A percentile compares a stretch with the other conserved stretches of the same genome.
Evolutionary conservation across 805 yeast genomes (phyloP).

Genomic region (Spathaspora boniae): DNA sequence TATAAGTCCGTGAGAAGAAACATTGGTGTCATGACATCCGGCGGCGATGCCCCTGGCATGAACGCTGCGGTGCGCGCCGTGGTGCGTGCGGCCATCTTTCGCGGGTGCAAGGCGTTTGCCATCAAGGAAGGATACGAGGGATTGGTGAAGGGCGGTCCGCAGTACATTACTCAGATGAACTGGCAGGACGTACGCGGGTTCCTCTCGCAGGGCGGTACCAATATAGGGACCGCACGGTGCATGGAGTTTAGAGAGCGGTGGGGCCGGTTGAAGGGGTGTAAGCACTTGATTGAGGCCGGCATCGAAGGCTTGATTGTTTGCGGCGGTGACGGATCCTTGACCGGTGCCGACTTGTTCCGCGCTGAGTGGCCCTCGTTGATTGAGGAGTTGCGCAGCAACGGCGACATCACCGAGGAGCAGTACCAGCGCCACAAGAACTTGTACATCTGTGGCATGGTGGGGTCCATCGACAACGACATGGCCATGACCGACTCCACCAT

Average conservation of each 20-base stretch:
- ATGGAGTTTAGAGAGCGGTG: constrained; percentile 77
- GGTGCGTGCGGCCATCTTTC: constrained; percentile 83
- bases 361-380: constrained; percentile 91
- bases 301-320: constrained; percentile 94
- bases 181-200: constrained; percentile 97
- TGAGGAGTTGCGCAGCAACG: constrained; percentile 58
- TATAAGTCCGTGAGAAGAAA: constrained; percentile 31
- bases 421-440: constrained; percentile 62
- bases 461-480: constrained; percentile 98
- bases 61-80: constrained; percentile 94
- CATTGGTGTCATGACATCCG: constrained; percentile 96
- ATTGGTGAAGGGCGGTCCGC: constrained; percentile 78
- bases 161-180: constrained; percentile 65
- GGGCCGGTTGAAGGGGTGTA: constrained; percentile 82
- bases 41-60: constrained; percentile 99
- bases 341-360: constrained; percentile 95
- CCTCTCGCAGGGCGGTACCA: constrained; percentile 90
- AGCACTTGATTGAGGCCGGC: constrained; percentile 79
- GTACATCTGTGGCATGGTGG: constrained; percentile 91
- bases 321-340: constrained; percentile 98
- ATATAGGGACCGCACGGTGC: constrained; percentile 95
- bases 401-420: constrained; percentile 56
- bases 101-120: constrained; percentile 88
- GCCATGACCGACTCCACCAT: constrained; percentile 94
- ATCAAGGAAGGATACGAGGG: constrained; percentile 96